These are phyloP conservation scores for Taphrina deformans DNA, from an alignment of 1,139 yeast genomes.

Conservation along the genomic window DNA sequence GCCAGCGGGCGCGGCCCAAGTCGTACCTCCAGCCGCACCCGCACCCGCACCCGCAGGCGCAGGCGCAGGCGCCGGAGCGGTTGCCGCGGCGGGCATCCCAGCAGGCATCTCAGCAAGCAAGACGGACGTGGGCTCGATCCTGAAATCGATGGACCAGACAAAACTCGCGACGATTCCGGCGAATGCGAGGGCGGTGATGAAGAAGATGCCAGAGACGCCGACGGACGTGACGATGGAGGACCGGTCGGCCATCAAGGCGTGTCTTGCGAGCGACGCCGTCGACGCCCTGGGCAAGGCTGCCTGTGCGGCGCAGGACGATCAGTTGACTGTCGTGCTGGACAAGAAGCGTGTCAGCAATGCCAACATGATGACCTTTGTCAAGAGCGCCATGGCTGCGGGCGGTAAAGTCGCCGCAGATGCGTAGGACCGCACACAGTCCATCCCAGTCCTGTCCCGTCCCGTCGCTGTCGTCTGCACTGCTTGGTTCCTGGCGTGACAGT, in stretches of 20 bases:
- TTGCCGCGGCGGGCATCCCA: neutral
- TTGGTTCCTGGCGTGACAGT: no score
- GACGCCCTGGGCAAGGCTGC: slow-evolving; percentile 11
- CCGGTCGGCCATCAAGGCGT: slow-evolving; percentile 22
- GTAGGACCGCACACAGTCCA: no score
- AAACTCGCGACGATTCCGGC: slow-evolving; percentile 21
- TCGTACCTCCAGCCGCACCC: no score
- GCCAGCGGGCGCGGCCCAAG: neutral
- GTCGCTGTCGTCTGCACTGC: no score
- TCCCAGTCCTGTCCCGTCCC: no score
- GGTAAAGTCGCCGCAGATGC: slow-evolving; percentile 15
- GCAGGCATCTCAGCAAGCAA: slow-evolving; percentile 15
- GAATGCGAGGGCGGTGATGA: slow-evolving; percentile 29
- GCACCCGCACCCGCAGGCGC: neutral
- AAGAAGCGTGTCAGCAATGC: slow-evolving; percentile 15
- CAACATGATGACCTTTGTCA: slow-evolving; percentile 25
- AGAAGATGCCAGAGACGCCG: slow-evolving; percentile 28
- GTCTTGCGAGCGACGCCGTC: slow-evolving; percentile 15
- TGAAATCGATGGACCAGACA: slow-evolving; percentile 28
- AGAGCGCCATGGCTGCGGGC: slow-evolving; percentile 17
- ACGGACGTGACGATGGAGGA: slow-evolving; percentile 20
- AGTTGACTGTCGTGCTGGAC: slow-evolving; percentile 23
- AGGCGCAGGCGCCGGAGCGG: neutral
- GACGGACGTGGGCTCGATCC: slow-evolving; percentile 24
- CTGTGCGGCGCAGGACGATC: slow-evolving; percentile 29